Evolutionary conservation across 352 stramenopile species (phyloP).

Genomic region (Thalassiosira exigua): DNA sequence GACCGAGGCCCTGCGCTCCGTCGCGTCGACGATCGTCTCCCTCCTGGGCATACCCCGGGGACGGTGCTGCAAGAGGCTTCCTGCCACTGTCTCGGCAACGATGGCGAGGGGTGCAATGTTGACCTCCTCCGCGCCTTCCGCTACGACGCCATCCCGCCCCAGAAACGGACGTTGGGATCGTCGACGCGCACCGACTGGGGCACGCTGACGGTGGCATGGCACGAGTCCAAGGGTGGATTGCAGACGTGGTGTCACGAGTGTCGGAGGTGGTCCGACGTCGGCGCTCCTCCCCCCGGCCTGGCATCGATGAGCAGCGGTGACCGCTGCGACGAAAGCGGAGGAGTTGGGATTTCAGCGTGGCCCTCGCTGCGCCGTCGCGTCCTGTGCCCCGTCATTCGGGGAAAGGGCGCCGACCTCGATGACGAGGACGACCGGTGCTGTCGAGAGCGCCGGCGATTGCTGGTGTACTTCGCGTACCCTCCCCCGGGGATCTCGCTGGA

Average conservation of each 20-base stretch:
- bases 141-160: slow-evolving; percentile 60
- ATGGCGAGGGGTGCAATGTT: slow-evolving; percentile 43
- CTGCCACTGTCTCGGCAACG: slow-evolving; percentile 19
- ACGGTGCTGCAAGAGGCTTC: slow-evolving; percentile 32
- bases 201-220: slow-evolving; percentile 76
- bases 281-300: slow-evolving; percentile 50
- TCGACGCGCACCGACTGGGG: slow-evolving; percentile 82
- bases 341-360: slow-evolving; percentile 21
- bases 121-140: slow-evolving; percentile 78
- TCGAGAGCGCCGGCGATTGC: slow-evolving; percentile 42
- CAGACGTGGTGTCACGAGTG: slow-evolving; percentile 74
- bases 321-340: background rate
- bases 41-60: slow-evolving; percentile 47
- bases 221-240: slow-evolving; percentile 76
- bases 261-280: slow-evolving; percentile 70
- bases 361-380: slow-evolving; percentile 55
- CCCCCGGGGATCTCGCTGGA: slow-evolving; percentile 45
- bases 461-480: slow-evolving; percentile 68
- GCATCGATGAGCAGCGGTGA: slow-evolving; percentile 22
- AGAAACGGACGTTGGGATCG: slow-evolving; percentile 51
- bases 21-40: slow-evolving; percentile 49
- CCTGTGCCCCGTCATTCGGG: slow-evolving; percentile 22
- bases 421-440: too few species aligned
- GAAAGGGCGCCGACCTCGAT: background rate
- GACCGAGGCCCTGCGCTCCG: slow-evolving; percentile 49